These are phyloP conservation scores for Penicillium lagena DNA, from an alignment of 495 filamentous ascomycete species.

Conservation along the genomic window DNA sequence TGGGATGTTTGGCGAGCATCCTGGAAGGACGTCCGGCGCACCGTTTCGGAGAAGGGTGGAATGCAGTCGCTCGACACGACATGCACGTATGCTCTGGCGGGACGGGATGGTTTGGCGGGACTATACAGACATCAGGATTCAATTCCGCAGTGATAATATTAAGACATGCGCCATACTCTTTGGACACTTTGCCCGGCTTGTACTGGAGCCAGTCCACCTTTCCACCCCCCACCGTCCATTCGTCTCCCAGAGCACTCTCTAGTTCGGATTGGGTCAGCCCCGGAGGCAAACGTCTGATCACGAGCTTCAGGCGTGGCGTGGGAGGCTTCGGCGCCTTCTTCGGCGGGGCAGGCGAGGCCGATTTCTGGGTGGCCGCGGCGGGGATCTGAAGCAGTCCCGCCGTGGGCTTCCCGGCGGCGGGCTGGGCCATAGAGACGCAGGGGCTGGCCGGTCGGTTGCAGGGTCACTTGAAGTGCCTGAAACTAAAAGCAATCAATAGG, in stretches of 20 bases:
- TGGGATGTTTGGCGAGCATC: conserved; percentile 67
- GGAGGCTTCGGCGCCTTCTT: conserved; percentile 49
- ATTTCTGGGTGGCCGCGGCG: conserved; percentile 52
- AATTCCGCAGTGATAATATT: conserved; percentile 1
- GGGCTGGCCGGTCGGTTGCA: background rate
- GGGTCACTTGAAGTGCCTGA: too few relatives aligned
- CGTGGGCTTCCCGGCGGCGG: conserved; percentile 28
- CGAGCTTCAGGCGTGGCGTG: conserved; percentile 67
- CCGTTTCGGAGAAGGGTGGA: conserved; percentile 53
- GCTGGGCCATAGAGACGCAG: background rate
- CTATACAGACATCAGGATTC: conserved; percentile 35
- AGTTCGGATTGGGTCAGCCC: conserved; percentile 79
- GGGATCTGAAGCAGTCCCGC: conserved; percentile 56
- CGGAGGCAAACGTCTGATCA: conserved; percentile 81
- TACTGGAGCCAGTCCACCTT: conserved; percentile 81
- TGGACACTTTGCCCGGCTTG: conserved; percentile 76
- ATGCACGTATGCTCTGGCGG: conserved; percentile 73
- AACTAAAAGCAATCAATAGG: too few relatives aligned
- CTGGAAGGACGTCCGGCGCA: conserved; percentile 58
- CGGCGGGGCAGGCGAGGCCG: conserved; percentile 34
- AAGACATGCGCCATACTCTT: conserved; percentile 52
- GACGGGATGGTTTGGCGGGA: conserved; percentile 68
- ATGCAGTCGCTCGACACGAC: conserved; percentile 56
- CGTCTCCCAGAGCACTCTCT: conserved; percentile 62
- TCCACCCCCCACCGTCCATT: conserved; percentile 71